phyloP scores from a whole-genome alignment of 2,329 filamentous ascomycete genomes.

The Apiospora pterosperma region DNA sequence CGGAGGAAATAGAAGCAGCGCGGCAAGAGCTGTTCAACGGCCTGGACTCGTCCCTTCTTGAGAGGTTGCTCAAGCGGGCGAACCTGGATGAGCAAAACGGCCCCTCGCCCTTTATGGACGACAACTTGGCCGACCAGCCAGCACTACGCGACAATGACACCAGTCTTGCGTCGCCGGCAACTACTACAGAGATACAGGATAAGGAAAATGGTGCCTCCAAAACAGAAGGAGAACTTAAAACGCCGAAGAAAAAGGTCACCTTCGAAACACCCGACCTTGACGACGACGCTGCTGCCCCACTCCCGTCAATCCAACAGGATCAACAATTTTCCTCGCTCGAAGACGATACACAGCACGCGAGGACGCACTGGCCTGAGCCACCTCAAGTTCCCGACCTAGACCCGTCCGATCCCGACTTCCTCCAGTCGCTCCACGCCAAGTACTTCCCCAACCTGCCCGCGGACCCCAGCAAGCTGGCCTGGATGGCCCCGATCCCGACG shows the following conservation, averaged over 20 bases:
- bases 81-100: constrained; percentile 63
- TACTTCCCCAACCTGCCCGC: constrained; percentile 89
- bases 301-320: not conserved
- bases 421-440: constrained; percentile 79
- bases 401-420: constrained; percentile 77
- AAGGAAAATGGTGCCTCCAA: constrained; percentile 4
- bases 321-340: constrained; percentile 8
- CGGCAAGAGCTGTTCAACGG: constrained; percentile 75
- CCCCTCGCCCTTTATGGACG: constrained; percentile 38
- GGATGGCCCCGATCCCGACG: constrained; percentile 76
- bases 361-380: constrained; percentile 59
- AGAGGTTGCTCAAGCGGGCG: constrained; percentile 72
- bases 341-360: constrained; percentile 28
- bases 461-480: constrained; percentile 81
- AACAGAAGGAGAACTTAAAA: not conserved
- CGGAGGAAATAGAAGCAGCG: constrained; percentile 76
- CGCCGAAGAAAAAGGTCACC: not conserved
- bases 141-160: constrained; percentile 31
- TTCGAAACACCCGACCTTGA: not conserved
- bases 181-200: constrained; percentile 28
- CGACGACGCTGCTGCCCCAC: not conserved
- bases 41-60: constrained; percentile 71
- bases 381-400: constrained; percentile 68
- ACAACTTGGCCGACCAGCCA: not conserved
- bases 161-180: not conserved